phyloP scores from a whole-genome alignment of 495 filamentous ascomycete species.

The Penicillium mononematosum region DNA sequence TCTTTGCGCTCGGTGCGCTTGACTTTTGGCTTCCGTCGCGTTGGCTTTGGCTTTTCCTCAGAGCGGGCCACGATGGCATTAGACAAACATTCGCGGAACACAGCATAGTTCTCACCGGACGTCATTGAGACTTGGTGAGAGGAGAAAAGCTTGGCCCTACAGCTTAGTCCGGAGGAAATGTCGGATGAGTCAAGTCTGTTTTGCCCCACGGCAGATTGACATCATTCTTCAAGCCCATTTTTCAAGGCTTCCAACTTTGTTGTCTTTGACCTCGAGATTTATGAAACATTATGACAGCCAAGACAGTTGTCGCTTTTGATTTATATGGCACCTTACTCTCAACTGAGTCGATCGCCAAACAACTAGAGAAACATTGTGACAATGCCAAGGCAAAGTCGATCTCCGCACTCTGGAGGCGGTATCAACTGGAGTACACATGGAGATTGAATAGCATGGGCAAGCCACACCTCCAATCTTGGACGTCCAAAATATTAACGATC shows the following conservation, averaged over 20 bases:
- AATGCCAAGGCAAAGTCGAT: conserved; percentile 55
- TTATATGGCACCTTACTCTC: conserved; percentile 73
- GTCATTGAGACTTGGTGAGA: conserved; percentile 21
- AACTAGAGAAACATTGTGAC: conserved; percentile 51
- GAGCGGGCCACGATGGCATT: conserved; percentile 57
- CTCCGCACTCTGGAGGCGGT: conserved; percentile 56
- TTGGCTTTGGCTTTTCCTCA: conserved; percentile 38
- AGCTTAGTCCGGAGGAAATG: neutral
- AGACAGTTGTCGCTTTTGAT: conserved; percentile 65
- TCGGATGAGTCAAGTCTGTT: conserved; percentile 2
- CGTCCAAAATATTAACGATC: conserved; percentile 3
- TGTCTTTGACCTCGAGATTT: neutral
- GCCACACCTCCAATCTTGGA: neutral
- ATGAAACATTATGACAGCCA: conserved; percentile 17
- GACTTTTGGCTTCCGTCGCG: conserved; percentile 47
- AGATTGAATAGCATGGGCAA: conserved; percentile 76
- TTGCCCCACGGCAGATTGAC: conserved; percentile 16
- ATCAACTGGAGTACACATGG: conserved; percentile 84
- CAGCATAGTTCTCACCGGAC: conserved; percentile 56
- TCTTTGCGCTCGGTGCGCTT: conserved; percentile 25
- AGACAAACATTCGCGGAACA: conserved; percentile 68
- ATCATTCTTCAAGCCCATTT: conserved; percentile 13
- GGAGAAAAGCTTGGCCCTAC: too few species aligned
- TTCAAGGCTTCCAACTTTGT: neutral
- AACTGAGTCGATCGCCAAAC: conserved; percentile 62